Conservation (phyloP, 768 basidiomycete species). For the Lactarius evosmus region DNA sequence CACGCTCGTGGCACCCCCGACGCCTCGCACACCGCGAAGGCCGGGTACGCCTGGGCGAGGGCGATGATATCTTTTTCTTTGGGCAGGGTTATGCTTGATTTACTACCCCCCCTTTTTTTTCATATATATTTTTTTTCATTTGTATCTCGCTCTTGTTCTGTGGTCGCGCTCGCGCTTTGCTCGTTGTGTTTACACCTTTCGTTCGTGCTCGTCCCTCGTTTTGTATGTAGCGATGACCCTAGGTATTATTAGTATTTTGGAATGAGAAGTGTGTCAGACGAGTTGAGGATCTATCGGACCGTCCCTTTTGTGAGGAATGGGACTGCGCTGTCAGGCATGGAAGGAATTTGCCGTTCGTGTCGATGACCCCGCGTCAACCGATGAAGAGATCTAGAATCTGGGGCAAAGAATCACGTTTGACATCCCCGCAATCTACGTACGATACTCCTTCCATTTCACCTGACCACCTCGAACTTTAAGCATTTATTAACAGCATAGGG, state of each 20-base stretch:
- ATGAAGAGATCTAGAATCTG: no score
- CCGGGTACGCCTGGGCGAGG: constrained; percentile 63
- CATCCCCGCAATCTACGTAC: no score
- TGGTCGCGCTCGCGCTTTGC: constrained; percentile 9
- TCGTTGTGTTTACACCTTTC: constrained; percentile 14
- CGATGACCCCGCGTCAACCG: no score
- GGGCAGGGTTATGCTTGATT: not conserved
- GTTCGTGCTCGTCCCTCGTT: constrained; percentile 11
- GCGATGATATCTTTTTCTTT: constrained; percentile 5
- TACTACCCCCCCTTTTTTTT: not conserved
- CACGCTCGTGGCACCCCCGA: constrained; percentile 49
- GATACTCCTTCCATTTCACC: no score
- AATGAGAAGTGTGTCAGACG: not conserved
- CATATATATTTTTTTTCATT: not conserved
- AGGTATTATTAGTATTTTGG: constrained; percentile 22
- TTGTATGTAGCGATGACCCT: constrained; percentile 18
- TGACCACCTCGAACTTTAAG: no score
- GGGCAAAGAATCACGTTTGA: no score
- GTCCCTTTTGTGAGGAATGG: no score
- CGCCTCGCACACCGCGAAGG: constrained; percentile 44
- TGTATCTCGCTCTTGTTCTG: not conserved
- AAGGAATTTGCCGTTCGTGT: no score
- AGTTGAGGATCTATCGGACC: no score
- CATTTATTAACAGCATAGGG: no score
- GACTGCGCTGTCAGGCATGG: no score